Evolutionary conservation across 768 basidiomycete species (phyloP).

Genomic region (Gloeophyllum trabeum): DNA sequence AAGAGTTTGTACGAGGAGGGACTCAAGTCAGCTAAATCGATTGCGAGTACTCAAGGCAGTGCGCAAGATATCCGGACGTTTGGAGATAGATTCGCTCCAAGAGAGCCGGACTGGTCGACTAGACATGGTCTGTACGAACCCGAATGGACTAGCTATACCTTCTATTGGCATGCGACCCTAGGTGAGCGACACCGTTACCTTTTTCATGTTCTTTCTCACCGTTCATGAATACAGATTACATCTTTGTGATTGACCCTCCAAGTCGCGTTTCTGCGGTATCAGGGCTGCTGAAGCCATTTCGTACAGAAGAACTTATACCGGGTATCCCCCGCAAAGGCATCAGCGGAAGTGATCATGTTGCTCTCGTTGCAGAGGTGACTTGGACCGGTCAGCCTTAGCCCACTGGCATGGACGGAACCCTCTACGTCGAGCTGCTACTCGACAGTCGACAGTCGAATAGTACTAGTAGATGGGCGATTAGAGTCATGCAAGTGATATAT

Average conservation of each 20-base stretch:
- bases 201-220: slow-evolving; percentile 3
- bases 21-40: slow-evolving; percentile 10
- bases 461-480: no score
- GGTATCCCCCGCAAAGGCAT: slow-evolving; percentile 76
- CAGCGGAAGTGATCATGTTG: slow-evolving; percentile 82
- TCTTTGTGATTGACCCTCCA: slow-evolving; percentile 58
- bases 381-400: no score
- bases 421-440: no score
- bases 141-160: slow-evolving; percentile 81
- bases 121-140: slow-evolving; percentile 69
- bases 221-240: slow-evolving; percentile 55
- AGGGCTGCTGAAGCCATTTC: slow-evolving; percentile 54
- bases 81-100: slow-evolving; percentile 35
- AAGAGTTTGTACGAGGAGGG: slow-evolving; percentile 65
- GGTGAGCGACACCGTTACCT: slow-evolving; percentile 38
- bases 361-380: slow-evolving; percentile 56
- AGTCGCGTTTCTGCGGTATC: slow-evolving; percentile 23
- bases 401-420: no score
- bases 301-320: slow-evolving; percentile 40
- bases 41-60: not conserved
- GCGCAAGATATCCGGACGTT: slow-evolving; percentile 27
- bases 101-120: slow-evolving; percentile 31
- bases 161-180: slow-evolving; percentile 75
- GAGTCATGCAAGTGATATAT: no score
- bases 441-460: no score